phyloP scores from a whole-genome alignment of 768 basidiomycete species.

The Leccinum subgranulosum region DNA sequence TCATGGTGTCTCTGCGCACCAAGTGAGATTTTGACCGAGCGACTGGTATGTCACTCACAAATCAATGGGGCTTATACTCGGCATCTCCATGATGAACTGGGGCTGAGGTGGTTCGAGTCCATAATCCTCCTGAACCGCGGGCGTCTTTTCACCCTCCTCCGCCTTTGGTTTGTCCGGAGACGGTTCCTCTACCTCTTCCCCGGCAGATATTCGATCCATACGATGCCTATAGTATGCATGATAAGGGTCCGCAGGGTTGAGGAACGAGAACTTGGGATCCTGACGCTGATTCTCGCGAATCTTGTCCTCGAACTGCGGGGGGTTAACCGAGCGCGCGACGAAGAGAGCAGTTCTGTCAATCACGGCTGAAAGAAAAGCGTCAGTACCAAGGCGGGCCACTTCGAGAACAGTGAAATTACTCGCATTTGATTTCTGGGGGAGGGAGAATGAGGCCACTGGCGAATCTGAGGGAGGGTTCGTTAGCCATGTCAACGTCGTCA shows the following conservation, averaged over 20 bases:
- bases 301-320: constrained; percentile 92
- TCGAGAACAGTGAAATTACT: constrained; percentile 11
- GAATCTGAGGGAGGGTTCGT: constrained; percentile 48
- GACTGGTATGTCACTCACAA: constrained; percentile 57
- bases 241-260: constrained; percentile 95
- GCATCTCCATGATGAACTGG: constrained; percentile 83
- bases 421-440: constrained; percentile 93
- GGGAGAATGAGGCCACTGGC: constrained; percentile 89
- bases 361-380: constrained; percentile 53
- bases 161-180: constrained; percentile 43
- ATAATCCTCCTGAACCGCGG: constrained; percentile 48
- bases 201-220: constrained; percentile 77
- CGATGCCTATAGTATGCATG: constrained; percentile 97
- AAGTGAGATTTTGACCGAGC: not conserved
- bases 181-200: constrained; percentile 66
- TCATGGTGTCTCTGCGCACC: constrained; percentile 79
- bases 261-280: constrained; percentile 98
- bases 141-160: constrained; percentile 31
- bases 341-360: constrained; percentile 93
- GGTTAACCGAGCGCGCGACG: constrained; percentile 92
- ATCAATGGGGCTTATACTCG: constrained; percentile 85
- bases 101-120: constrained; percentile 75
- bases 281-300: constrained; percentile 94
- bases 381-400: not conserved
- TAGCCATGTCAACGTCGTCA: constrained; percentile 40